Conservation (phyloP, 306 rosid species). For the Prunus padus region DNA sequence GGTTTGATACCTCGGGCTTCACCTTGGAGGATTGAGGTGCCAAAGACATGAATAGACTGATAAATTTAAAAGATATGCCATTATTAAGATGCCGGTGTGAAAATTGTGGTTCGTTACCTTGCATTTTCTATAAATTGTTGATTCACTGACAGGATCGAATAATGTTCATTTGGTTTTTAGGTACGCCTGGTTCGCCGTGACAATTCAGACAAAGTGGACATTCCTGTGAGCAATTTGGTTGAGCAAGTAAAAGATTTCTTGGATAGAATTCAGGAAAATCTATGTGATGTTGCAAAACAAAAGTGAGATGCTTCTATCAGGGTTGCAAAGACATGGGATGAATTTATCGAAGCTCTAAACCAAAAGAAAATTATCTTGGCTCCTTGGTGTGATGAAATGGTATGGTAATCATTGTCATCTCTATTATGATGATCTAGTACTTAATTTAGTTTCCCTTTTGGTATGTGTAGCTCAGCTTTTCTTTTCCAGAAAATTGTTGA, state of each 20-base stretch:
- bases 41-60: not conserved
- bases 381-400: conserved; percentile 99
- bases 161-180: conserved; percentile 32
- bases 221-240: conserved; percentile 53
- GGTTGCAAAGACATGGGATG: conserved; percentile 70
- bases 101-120: not conserved
- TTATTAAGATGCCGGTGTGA: not conserved
- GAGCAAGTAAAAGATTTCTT: conserved; percentile 58
- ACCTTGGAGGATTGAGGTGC: not conserved
- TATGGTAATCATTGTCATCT: conserved; percentile 13
- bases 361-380: conserved; percentile 80
- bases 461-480: too few relatives aligned
- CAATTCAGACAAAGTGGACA: conserved; percentile 58
- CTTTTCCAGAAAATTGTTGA: not conserved
- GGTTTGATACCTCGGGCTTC: not conserved
- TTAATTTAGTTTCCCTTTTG: not conserved
- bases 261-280: conserved; percentile 59
- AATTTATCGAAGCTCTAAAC: conserved; percentile 64
- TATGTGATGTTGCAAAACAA: conserved; percentile 69
- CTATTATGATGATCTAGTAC: not conserved
- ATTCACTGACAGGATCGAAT: conserved; percentile 7
- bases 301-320: conserved; percentile 74
- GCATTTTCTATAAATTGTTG: not conserved
- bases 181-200: conserved; percentile 83
- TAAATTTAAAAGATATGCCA: not conserved